Conservation (phyloP, 306 rosid species). For the Rosa chinensis region DNA sequence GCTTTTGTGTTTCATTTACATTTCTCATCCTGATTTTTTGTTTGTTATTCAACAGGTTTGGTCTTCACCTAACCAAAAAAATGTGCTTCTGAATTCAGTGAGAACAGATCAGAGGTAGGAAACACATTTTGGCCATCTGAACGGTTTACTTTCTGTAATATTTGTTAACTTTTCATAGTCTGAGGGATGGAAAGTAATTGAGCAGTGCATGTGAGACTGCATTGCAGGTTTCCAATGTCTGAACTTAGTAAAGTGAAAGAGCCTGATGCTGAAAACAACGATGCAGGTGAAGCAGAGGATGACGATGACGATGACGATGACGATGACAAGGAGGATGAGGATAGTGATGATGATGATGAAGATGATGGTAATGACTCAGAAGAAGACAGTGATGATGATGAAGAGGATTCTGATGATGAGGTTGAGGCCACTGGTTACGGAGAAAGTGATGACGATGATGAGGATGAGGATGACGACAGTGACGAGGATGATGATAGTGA, state of each 20-base stretch:
- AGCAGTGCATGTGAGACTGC: conserved; percentile 13
- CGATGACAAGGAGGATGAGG: not conserved
- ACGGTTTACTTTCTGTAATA: not conserved
- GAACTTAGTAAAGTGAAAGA: conserved; percentile 15
- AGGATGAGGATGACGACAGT: not conserved
- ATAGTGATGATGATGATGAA: conserved; percentile 9
- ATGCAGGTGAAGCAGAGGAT: conserved; percentile 22
- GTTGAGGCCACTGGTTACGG: not conserved
- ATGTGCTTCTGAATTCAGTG: not conserved
- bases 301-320: not conserved
- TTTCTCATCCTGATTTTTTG: not conserved
- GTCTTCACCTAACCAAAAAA: not conserved
- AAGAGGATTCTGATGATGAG: conserved; percentile 9
- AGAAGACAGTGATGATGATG: conserved; percentile 14
- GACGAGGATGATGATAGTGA: not conserved
- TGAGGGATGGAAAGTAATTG: conserved; percentile 8
- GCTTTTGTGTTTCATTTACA: not conserved
- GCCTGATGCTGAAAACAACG: conserved; percentile 25
- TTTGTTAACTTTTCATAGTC: not conserved
- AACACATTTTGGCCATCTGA: not conserved
- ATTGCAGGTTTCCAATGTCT: conserved; percentile 27
- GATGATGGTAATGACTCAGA: conserved; percentile 16
- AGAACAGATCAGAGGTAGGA: conserved; percentile 22
- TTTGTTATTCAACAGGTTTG: conserved; percentile 20
- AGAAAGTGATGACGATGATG: not conserved